Conservation (phyloP, 2,329 filamentous ascomycete species). For the Bipolaris zeicola region DNA sequence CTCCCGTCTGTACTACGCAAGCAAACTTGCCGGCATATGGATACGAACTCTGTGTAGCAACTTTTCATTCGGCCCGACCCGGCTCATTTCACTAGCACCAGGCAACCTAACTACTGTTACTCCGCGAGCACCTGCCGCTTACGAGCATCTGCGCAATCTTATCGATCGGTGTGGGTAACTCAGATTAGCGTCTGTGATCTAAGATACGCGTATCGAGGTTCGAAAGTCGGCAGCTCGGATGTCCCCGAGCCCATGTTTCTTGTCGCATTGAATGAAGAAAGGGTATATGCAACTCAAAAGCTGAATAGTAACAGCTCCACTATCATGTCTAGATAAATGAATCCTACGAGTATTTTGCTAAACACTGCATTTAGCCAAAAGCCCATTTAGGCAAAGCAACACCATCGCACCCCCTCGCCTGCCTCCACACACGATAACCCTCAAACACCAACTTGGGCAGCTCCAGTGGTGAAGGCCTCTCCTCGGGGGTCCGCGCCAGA, state of each 20-base stretch:
- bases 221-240: neutral
- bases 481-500: neutral
- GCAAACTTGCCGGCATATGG: neutral
- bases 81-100: neutral
- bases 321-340: too few relatives aligned
- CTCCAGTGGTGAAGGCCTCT: neutral
- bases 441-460: constrained; percentile 6
- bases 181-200: neutral
- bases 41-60: neutral
- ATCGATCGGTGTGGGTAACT: neutral
- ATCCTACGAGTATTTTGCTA: too few relatives aligned
- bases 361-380: neutral
- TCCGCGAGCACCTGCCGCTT: neutral
- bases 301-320: too few relatives aligned
- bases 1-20: neutral
- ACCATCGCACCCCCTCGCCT: neutral
- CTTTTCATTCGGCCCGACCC: neutral
- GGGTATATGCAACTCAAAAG: too few relatives aligned
- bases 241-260: too few relatives aligned
- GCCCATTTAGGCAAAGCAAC: constrained; percentile 3
- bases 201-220: neutral
- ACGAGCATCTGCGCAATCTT: neutral
- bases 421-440: constrained; percentile 1
- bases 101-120: neutral
- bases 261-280: too few relatives aligned